phyloP scores from a whole-genome alignment of 2,329 filamentous ascomycete species.

The Paracoccidioides brasiliensis region DNA sequence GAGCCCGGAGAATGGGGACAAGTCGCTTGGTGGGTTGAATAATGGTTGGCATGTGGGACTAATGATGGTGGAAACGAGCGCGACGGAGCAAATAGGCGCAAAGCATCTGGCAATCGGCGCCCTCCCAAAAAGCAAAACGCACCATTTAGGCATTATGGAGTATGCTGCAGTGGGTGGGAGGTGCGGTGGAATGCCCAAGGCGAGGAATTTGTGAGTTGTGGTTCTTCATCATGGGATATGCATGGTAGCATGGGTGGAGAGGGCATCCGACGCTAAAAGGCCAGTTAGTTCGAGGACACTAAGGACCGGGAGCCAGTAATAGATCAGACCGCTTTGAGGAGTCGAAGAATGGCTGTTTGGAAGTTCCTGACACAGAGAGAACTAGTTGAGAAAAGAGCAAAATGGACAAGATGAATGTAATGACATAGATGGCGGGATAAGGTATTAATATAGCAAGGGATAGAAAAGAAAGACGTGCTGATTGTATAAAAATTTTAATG shows the following conservation, averaged over 20 bases:
- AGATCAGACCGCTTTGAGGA: not conserved
- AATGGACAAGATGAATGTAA: not conserved
- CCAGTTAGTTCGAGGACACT: not conserved
- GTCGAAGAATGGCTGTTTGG: not conserved
- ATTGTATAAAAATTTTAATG: not conserved
- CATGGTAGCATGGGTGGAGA: not conserved
- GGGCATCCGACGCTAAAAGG: not conserved
- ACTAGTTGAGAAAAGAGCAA: not conserved
- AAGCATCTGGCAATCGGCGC: not conserved
- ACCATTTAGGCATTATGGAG: not conserved
- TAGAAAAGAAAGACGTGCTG: not conserved
- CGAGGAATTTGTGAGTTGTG: not conserved
- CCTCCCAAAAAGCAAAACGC: not conserved
- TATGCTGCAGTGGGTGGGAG: not conserved
- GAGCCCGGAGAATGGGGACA: not conserved
- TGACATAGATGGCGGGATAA: not conserved
- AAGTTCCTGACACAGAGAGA: not conserved
- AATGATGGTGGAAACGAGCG: not conserved
- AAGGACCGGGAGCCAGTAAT: not conserved
- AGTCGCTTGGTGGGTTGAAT: not conserved
- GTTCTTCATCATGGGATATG: not conserved
- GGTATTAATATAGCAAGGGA: too few species aligned
- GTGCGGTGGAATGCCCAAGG: constrained; percentile 1
- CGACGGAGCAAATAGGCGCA: not conserved
- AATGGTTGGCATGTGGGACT: not conserved